Evolutionary conservation across 176 grass and related monocot species (phyloP), one percentile per base, ranked within the genome.

Genomic region (Thinopyrum elongatum): DNA sequence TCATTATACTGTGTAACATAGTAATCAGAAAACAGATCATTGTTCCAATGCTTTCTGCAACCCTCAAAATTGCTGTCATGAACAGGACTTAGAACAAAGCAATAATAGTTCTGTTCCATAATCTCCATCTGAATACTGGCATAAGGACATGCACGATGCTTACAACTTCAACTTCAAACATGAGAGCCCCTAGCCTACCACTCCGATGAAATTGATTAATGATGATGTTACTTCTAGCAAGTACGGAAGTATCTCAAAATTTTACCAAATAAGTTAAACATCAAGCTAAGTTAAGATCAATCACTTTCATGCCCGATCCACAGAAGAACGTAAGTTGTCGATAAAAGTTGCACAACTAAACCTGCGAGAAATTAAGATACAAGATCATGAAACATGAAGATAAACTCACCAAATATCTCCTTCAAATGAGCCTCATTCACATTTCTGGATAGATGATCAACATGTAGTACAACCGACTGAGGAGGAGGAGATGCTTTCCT

Each of bases 371-470:
- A 85, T 65, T 19, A 72, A 63, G 14, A 15, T 33, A 78, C 14
- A 65, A 42, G 71, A 63, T 5, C 44, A 76, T 76, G 26, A 31
- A 70, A 63, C 69, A 76, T 74, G 70, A 65, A 71, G 12, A 61
- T 23, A 46, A 76, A 80, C 90, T 91, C 83, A 99, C 97, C 90
- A 35, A 99, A 99, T 88, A 99, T 99, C 79, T 99, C 97, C 90
- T 99, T 97, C 67, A 99, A 81, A 91, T 97, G 97, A 77, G 97
- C 90, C 85, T 99, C 97, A 67, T 91, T 99, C 12, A 99, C 89
- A 89, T 99, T 99, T 80, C 97, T 94, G 25, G 97, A 97, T 47
- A 99, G 80, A 88, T 97, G 94, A 86, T 99, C 92, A 51, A 99
- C 91, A 86, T 94, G 92, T 84, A 99, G 92, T 84, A 99, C 94